A percentile compares a stretch with the other conserved stretches of the same genome.
Evolutionary conservation across 2,329 filamentous ascomycete genomes (phyloP).

Genomic region (Ophiostoma piceae): DNA sequence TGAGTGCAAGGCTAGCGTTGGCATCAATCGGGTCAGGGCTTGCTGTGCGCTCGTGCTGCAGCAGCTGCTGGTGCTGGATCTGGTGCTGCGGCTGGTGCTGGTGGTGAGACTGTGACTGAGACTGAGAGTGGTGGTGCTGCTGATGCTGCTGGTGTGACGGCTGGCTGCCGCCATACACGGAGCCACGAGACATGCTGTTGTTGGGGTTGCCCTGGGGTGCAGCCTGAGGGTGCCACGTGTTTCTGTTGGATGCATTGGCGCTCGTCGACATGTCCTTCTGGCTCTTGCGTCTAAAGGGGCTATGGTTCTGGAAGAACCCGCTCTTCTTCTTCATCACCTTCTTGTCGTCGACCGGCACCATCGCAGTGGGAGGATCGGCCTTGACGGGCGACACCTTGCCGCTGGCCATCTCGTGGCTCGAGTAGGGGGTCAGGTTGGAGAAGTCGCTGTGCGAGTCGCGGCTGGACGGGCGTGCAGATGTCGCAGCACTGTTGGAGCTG

Average conservation of each 20-base stretch:
- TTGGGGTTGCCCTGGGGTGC: conserved; percentile 20
- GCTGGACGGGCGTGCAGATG: conserved; percentile 70
- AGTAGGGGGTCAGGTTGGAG: conserved; percentile 82
- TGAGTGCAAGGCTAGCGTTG: conserved; percentile 85
- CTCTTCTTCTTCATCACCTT: conserved; percentile 66
- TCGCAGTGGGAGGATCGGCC: conserved; percentile 30
- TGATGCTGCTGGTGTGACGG: conserved; percentile 12
- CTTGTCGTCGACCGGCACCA: conserved; percentile 55
- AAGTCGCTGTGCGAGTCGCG: conserved; percentile 87
- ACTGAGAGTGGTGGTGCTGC: conserved; percentile 12
- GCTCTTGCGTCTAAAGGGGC: conserved; percentile 88
- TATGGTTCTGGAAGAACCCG: conserved; percentile 88
- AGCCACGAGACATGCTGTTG: conserved; percentile 22
- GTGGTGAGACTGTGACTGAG: not conserved
- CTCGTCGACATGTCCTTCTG: conserved; percentile 59
- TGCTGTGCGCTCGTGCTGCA: conserved; percentile 42
- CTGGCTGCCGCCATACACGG: conserved; percentile 18
- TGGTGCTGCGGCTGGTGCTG: conserved; percentile 18
- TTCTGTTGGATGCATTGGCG: conserved; percentile 42
- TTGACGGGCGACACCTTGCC: conserved; percentile 71
- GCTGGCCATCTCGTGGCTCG: conserved; percentile 71
- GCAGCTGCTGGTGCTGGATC: conserved; percentile 33
- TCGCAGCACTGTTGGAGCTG: conserved; percentile 39
- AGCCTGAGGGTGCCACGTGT: conserved; percentile 52
- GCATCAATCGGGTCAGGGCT: conserved; percentile 88